Evolutionary conservation across 345 rosid genomes (phyloP).

Genomic region (Toxicodendron radicans): DNA sequence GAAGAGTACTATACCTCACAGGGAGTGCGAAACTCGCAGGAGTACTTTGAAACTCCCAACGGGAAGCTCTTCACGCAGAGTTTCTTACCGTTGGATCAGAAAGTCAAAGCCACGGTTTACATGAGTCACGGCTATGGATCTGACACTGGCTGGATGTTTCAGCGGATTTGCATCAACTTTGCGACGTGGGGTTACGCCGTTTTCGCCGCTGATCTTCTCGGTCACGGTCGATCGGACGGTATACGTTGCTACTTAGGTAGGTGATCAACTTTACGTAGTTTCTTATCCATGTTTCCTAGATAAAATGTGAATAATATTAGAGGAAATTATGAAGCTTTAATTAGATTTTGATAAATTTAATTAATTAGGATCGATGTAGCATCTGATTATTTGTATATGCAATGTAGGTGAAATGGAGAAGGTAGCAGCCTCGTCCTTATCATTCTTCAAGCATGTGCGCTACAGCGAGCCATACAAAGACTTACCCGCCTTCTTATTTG

Average conservation of each 20-base stretch:
- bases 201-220: constrained; percentile 92
- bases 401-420: constrained; percentile 82
- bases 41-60: constrained; percentile 81
- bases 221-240: constrained; percentile 96
- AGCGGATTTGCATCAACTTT: constrained; percentile 78
- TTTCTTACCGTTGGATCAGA: constrained; percentile 67
- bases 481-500: constrained; percentile 79
- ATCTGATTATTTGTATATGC: neutral
- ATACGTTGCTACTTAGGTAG: constrained; percentile 87
- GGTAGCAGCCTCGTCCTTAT: constrained; percentile 73
- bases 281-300: no score
- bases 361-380: no score
- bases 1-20: constrained; percentile 86
- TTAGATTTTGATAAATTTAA: neutral
- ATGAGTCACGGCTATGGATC: constrained; percentile 96
- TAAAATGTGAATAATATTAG: no score
- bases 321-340: no score
- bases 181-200: constrained; percentile 96
- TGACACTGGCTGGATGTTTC: constrained; percentile 92
- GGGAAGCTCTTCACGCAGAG: constrained; percentile 87
- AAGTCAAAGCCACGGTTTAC: constrained; percentile 72
- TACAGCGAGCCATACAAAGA: constrained; percentile 66
- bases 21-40: constrained; percentile 70
- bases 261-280: neutral
- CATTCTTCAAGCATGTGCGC: constrained; percentile 80